Conservation (phyloP, 352 stramenopile species). For the Phytophthora boehmeriae region DNA sequence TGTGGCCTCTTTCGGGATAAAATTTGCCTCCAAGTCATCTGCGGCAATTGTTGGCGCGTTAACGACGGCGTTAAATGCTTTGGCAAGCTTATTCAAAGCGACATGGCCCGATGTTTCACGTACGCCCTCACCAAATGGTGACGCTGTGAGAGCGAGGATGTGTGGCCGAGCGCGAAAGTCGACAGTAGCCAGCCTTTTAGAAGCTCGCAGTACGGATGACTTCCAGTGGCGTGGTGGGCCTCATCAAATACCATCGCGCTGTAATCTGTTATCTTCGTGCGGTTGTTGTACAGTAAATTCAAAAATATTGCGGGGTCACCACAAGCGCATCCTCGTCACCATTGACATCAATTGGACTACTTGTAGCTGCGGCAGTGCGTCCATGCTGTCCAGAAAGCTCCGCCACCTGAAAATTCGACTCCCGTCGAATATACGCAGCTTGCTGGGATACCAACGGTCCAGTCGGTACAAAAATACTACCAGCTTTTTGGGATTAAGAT, state of each 20-base stretch:
- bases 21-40: conserved; percentile 46
- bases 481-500: conserved; percentile 57
- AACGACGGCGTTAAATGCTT: conserved; percentile 53
- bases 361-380: conserved; percentile 7
- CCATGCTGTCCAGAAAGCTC: conserved; percentile 67
- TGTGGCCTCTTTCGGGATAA: conserved; percentile 64
- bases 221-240: conserved; percentile 73
- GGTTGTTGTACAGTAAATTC: conserved; percentile 52
- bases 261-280: conserved; percentile 56
- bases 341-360: conserved; percentile 21
- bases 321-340: conserved; percentile 50
- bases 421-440: conserved; percentile 67
- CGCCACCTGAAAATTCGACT: conserved; percentile 58
- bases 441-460: conserved; percentile 79
- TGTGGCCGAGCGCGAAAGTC: conserved; percentile 38
- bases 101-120: conserved; percentile 38
- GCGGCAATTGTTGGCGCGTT: conserved; percentile 68
- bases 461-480: conserved; percentile 79
- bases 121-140: conserved; percentile 68
- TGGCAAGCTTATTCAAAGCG: conserved; percentile 44
- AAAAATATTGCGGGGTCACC: conserved; percentile 76
- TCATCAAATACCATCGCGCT: conserved; percentile 84
- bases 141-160: conserved; percentile 72
- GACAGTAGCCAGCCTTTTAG: conserved; percentile 45
- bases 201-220: conserved; percentile 67